Evolutionary conservation across 1,139 yeast species (phyloP).

Genomic region (Trichomonascaceae sp.): DNA sequence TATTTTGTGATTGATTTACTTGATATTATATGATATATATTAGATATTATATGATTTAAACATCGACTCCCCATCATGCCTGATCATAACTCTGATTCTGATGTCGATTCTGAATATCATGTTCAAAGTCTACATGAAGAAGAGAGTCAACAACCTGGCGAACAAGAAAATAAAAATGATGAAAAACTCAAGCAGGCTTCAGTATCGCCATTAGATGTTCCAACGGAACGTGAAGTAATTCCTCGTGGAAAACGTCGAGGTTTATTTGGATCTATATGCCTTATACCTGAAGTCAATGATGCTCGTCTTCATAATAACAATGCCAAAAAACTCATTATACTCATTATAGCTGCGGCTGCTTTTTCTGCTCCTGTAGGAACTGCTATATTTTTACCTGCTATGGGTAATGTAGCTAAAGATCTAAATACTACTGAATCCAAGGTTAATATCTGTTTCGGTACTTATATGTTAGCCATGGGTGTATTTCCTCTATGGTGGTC

Average conservation of each 20-base stretch:
- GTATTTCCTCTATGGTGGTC: constrained; percentile 91
- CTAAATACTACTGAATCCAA: constrained; percentile 52
- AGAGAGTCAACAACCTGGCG: not conserved
- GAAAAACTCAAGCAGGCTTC: not conserved
- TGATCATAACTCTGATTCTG: not conserved
- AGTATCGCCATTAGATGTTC: not conserved
- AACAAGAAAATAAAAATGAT: not conserved
- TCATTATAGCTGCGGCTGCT: constrained; percentile 66
- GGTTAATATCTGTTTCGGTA: constrained; percentile 76
- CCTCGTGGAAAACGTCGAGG: constrained; percentile 26
- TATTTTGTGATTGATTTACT: too few relatives aligned
- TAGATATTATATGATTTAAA: too few relatives aligned
- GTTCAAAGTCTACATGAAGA: not conserved
- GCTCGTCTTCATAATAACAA: constrained; percentile 55
- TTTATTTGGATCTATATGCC: constrained; percentile 32
- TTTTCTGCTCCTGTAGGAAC: constrained; percentile 92
- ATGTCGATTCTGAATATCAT: not conserved
- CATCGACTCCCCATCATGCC: not conserved
- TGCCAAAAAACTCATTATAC: constrained; percentile 51
- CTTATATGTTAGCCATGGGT: constrained; percentile 67
- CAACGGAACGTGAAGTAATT: not conserved
- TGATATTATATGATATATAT: too few relatives aligned
- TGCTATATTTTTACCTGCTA: constrained; percentile 74
- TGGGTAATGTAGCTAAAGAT: constrained; percentile 50
- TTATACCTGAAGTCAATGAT: constrained; percentile 68